Base-by-base conservation (phyloP, 169 alveolate species). In the Plasmodium knowlesi region DNA sequence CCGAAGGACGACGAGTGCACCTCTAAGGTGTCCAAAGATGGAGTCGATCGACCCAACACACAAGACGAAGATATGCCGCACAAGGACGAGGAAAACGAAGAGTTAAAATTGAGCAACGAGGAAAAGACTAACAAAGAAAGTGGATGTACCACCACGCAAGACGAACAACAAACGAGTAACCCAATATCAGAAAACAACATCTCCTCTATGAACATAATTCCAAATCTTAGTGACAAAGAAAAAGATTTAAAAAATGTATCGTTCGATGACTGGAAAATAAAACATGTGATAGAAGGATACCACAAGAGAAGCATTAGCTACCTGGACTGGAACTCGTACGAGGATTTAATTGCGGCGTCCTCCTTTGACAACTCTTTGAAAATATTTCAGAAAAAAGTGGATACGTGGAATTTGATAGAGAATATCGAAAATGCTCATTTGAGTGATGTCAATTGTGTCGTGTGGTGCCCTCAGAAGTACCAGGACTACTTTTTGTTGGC, bases 191-290 rank as follows among this genome's bases (percentile, higher is more conserved):
- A 43, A 5, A 10, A 73, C 94, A 10, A 73, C 94, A 4, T 37
- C 28, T 83, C 61, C 73, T 67, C 41, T 50, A 22, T 61, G 74
- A 61, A 9, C 74, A 74, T 22, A n/a, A 67, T 73, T 34, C 76
- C 81, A 82, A 19, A 71, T 90, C 37, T 82, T 28, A 28, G 54
- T 46, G 53, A 76, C 30, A 43, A 90, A 39, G 70, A 53, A 46
- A 30, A 82, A 54, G 43, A 28, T 32, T 14, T 84, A 9, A 46
- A 81, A 81, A 70, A 84, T 34, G 32, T 76, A 2, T 25, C 16
- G 19, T 83, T 91, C 92, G 97, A 96, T 92, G 97, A 96, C 76
- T 96, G 97, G 97, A 93, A 90, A 76, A 83, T 90, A 9, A 88
- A 84, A 67, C 94, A 90, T 72, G 82, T 92, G 16, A 92, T 94